phyloP scores from a whole-genome alignment of 2,329 filamentous ascomycete species.

The Scedosporium apiospermum region DNA sequence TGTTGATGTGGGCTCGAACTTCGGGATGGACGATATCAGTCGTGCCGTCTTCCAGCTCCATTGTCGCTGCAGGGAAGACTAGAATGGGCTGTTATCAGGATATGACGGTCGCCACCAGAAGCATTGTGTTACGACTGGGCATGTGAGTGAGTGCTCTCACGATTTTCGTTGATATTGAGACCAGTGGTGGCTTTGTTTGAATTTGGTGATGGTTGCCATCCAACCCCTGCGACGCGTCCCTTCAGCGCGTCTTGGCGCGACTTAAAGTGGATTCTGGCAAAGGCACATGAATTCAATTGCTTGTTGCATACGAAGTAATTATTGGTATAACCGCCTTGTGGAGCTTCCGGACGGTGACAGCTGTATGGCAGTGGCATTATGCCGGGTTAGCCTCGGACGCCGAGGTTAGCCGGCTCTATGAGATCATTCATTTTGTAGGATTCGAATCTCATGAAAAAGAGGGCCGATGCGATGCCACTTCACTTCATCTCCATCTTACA shows the following conservation, averaged over 20 bases:
- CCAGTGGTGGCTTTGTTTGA: neutral
- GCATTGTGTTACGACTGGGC: neutral
- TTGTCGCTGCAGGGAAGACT: constrained; percentile 17
- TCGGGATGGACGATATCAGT: constrained; percentile 73
- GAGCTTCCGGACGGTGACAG: neutral
- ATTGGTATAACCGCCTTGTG: neutral
- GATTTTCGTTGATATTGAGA: neutral
- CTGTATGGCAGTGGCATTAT: neutral
- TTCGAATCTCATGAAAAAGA: neutral
- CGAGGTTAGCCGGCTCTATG: constrained; percentile 31
- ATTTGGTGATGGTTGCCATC: neutral
- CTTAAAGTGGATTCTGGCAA: neutral
- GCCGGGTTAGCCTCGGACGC: constrained; percentile 15
- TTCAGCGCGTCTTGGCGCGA: constrained; percentile 1
- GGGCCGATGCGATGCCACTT: neutral
- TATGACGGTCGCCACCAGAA: neutral
- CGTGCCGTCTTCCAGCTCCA: constrained; percentile 44
- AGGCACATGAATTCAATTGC: neutral
- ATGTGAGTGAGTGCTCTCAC: neutral
- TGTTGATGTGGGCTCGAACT: constrained; percentile 87
- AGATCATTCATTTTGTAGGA: constrained; percentile 9
- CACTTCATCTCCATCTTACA: neutral
- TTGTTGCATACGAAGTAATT: neutral
- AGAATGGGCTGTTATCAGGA: neutral
- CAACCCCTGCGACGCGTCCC: neutral